Percentiles rank a stretch among this genome's conserved stretches.
These are phyloP conservation scores for Cryptococcus hybrid DNA, from an alignment of 1,284 basidiomycete genomes.

Conservation along the genomic window DNA sequence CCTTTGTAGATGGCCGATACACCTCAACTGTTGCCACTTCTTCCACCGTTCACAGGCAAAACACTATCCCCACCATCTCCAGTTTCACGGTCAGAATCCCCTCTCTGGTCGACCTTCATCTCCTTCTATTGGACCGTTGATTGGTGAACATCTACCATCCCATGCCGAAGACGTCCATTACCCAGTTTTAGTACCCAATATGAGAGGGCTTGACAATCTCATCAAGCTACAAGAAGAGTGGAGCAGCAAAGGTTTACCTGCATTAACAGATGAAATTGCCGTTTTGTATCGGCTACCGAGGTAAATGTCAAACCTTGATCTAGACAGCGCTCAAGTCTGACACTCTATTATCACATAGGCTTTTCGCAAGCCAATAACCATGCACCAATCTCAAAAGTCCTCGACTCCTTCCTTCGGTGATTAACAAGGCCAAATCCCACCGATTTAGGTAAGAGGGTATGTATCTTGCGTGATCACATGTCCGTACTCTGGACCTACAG, in stretches of 20 bases:
- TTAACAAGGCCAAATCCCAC: constrained; percentile 59
- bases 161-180: constrained; percentile 61
- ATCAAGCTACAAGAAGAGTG: constrained; percentile 50
- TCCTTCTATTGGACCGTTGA: not conserved
- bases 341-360: constrained; percentile 40
- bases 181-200: constrained; percentile 83
- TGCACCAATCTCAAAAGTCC: constrained; percentile 67
- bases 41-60: constrained; percentile 15
- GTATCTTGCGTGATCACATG: constrained; percentile 76
- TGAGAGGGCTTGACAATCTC: constrained; percentile 66
- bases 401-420: constrained; percentile 66
- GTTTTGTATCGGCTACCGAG: constrained; percentile 85
- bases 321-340: not conserved
- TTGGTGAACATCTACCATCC: constrained; percentile 28
- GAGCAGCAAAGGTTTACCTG: constrained; percentile 13
- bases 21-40: constrained; percentile 52
- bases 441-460: constrained; percentile 83
- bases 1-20: constrained; percentile 77
- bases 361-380: constrained; percentile 83
- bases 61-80: constrained; percentile 9
- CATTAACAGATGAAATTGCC: constrained; percentile 74
- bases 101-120: constrained; percentile 53
- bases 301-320: constrained; percentile 15
- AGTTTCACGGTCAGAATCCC: constrained; percentile 9
- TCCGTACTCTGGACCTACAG: constrained; percentile 75